Evolutionary conservation across 148 eudicot species (phyloP), one percentile per base, ranked within the genome.

Genomic region (Polygonum maritimum): DNA sequence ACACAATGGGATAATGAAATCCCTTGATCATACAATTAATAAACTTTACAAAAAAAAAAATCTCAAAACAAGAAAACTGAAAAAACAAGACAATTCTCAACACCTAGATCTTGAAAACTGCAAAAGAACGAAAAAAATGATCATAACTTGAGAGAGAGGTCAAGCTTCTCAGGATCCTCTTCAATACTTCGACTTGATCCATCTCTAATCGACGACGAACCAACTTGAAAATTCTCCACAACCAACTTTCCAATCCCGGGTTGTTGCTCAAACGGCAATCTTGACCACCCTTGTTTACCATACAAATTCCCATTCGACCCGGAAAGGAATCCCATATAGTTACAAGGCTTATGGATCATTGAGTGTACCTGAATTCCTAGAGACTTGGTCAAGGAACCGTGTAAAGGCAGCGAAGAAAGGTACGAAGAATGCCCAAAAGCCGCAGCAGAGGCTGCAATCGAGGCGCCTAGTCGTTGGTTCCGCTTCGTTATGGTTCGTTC

Each of bases 301-400:
- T 86, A 86, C 41, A 86, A 71, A 73, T 83, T 82, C 54, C 84
- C 83, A 44, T 44, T 44, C 3, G 78, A 75, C 69, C 85, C 84
- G 15, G 78, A 78, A 54, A 77, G 33, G 52, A 55, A 69, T 80
- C 83, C 48, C 79, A 71, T 75, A 39, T 44, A 44, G 1, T 78
- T 72, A 71, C 84, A 63, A 35, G 97, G 87, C 77, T 91, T 89
- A 77, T 88, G 98, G 78, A 85, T 76, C 91, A 87, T 86, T 12
- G 98, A 91, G 77, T 93, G 97, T 65, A 81, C 98, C 83, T 93
- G 97, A 80, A 93, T 84, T 74, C 97, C 98, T 31, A 91, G 84
- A 58, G 91, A 84, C 76, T 87, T 80, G 57, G 79, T 86, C 5
- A 82, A 72, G 39, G 88, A 85, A 22, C 92, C 94, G 80, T 90